A percentile compares a stretch with the other conserved stretches of the same genome.
Conservation (phyloP, 345 rosid genomes). For the Cardamine occulta region DNA sequence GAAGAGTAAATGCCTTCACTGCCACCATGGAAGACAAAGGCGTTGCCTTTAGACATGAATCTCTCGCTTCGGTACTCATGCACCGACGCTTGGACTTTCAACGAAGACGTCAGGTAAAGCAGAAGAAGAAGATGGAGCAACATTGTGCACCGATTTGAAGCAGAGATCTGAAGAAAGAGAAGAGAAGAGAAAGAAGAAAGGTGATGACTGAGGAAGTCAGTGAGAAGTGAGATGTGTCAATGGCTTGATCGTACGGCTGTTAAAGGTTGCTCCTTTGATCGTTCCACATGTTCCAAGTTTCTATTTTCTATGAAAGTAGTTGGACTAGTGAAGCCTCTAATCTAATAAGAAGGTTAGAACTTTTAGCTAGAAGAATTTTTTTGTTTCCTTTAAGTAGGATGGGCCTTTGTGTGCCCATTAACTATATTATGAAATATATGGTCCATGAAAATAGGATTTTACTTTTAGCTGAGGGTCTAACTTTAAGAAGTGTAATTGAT, state of each 20-base stretch:
- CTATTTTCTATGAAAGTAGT: neutral
- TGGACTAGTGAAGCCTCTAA: neutral
- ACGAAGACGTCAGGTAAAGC: slow-evolving; percentile 21
- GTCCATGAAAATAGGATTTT: neutral
- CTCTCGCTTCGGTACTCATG: slow-evolving; percentile 79
- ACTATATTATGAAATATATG: neutral
- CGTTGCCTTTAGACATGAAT: slow-evolving; percentile 86
- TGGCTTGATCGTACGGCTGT: slow-evolving; percentile 41
- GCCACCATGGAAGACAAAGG: slow-evolving; percentile 92
- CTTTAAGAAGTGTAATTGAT: neutral
- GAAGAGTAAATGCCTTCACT: slow-evolving; percentile 94
- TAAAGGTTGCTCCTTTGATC: slow-evolving; percentile 24
- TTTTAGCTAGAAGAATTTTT: neutral
- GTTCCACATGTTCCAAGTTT: slow-evolving; percentile 34
- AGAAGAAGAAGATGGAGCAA: slow-evolving; percentile 39
- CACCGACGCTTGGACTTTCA: slow-evolving; percentile 64
- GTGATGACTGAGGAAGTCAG: slow-evolving; percentile 37
- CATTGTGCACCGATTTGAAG: slow-evolving; percentile 21
- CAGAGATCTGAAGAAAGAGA: slow-evolving; percentile 42
- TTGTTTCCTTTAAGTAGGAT: neutral
- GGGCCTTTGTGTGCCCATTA: slow-evolving; percentile 17
- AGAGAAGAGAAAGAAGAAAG: neutral
- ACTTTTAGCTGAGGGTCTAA: neutral
- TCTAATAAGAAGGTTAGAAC: neutral
- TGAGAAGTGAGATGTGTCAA: slow-evolving; percentile 40